Evolutionary conservation across 2,329 filamentous ascomycete genomes (phyloP), one percentile per base, ranked within the genome.

Genomic region (Aquanectria penicillioides): DNA sequence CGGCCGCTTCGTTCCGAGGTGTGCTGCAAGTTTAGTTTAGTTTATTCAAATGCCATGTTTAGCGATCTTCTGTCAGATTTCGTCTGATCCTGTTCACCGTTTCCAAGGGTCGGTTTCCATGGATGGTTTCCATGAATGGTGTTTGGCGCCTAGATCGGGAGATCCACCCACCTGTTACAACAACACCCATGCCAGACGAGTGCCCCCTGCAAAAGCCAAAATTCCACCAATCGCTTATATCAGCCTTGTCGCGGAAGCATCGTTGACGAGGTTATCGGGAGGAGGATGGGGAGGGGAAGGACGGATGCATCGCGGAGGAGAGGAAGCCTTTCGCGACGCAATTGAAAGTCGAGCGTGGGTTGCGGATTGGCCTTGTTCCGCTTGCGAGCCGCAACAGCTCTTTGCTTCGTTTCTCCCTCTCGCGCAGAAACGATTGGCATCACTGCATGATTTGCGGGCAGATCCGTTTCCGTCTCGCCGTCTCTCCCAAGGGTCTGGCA

Each of bases 151-250:
- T 36, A 56, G 53, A 61, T 34, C 25, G 20, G 17, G 12, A 46
- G 59, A 46, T 61, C 66, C 66, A 66, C 64, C 48, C 61, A 69
- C 66, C 66, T 69, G 66, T 65, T 61, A 69, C 66, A 68, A 43
- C 33, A 22, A 26, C 13, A 44, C 22, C 48, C 58, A 23, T 37
- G 47, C 22, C 31, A 28, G 37, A 37, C 12, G 36, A 56, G 18
- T 44, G 64, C n/a, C 48, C 64, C 66, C 51, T 66, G 63, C 38
- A 36, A 37, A 26, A 8, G n/a, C 57, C 28, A n/a, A 31, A 61
- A 47, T 69, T 57, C 66, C 66, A 69, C 66, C 66, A 69, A 69
- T 69, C 54, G 38, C 13, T 57, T 54, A 23, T 5, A n/a, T 9
- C 23, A 34, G 31, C 26, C 26, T 17, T 38, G 29, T 47, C 37